Conservation (phyloP, 495 filamentous ascomycete genomes). For the Penicillium daleae region DNA sequence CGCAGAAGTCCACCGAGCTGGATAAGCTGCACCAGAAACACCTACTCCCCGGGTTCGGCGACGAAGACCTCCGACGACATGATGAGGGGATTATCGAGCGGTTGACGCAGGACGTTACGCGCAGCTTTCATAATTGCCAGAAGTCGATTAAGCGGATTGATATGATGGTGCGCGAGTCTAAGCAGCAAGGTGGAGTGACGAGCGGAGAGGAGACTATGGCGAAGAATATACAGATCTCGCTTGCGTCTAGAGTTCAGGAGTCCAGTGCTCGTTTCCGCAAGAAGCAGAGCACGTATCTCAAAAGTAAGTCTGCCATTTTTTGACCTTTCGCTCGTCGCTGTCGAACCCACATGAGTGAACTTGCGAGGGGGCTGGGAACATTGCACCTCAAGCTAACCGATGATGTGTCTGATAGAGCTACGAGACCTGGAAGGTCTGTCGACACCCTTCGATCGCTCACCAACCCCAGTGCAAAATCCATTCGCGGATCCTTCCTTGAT, state of each 20-base stretch:
- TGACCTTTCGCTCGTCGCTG: background rate
- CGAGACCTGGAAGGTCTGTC: constrained; percentile 72
- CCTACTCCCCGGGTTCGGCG: constrained; percentile 93
- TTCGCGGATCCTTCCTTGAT: constrained; percentile 80
- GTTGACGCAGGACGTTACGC: constrained; percentile 86
- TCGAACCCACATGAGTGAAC: background rate
- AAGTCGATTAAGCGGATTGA: constrained; percentile 85
- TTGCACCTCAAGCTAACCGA: constrained; percentile 13
- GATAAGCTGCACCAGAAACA: constrained; percentile 97
- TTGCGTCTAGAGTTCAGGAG: constrained; percentile 88
- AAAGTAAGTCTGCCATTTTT: constrained; percentile 63
- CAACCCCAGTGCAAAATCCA: constrained; percentile 66
- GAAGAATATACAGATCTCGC: constrained; percentile 88
- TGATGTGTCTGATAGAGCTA: constrained; percentile 62
- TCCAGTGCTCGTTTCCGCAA: constrained; percentile 91
- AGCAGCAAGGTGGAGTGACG: constrained; percentile 67
- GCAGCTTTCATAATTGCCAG: constrained; percentile 87
- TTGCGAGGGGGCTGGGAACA: background rate
- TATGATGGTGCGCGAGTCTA: constrained; percentile 76
- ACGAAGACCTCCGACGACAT: constrained; percentile 79
- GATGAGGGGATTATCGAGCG: constrained; percentile 91
- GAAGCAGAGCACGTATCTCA: constrained; percentile 95
- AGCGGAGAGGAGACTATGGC: constrained; percentile 92
- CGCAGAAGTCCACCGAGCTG: constrained; percentile 77
- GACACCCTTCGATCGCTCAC: constrained; percentile 62